Evolutionary conservation across 2,329 filamentous ascomycete genomes (phyloP), one percentile per base, ranked within the genome.

Genomic region (Lanzia echinophila): DNA sequence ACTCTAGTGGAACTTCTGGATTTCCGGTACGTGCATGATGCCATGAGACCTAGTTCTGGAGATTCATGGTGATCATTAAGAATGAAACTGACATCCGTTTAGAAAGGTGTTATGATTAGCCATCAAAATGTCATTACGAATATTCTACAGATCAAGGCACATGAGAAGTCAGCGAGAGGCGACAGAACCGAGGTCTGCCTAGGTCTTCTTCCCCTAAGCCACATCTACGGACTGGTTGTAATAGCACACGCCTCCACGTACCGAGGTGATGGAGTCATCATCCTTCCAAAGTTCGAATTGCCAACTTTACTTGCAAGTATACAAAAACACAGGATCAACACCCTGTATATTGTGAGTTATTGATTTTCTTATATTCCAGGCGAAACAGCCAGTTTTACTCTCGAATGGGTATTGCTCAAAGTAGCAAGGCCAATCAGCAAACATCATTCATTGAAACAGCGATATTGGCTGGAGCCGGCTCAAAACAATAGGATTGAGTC

Each of bases 41-140:
- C 3, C 5, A 41, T 13, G 10, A 2, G 17, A 12, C 10, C 17
- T 3, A 19, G 12, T 10, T 20, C 17, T 41, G 38, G 6, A n/a
- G 13, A 12, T 17, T 41, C 17, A 4, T 11, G 19, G 38, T 32
- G 22, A n/a, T 19, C 28, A 20, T 28, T 17, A 8, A 3, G 32
- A 22, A 86, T 13, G 34, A 48, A 19, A 43, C 49, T 20, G 32
- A 33, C 33, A 34, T 43, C 17, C 10, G 33, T 28, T 33, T 39
- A 67, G 2, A 97, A 96, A 73, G 92, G 91, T 17, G 92, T 96
- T 12, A 87, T 89, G 80, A 78, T 96, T 43, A 88, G 83, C 17
- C 92, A 97, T 70, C 70, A 73, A 60, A 96, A 96, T 68, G 83
- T 96, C 52, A 81, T 95, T 8, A 73, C 88, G 56, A 95, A 96